These are phyloP conservation scores for Colletotrichum sansevieriae DNA, from an alignment of 2,329 filamentous ascomycete species.

Conservation along the genomic window DNA sequence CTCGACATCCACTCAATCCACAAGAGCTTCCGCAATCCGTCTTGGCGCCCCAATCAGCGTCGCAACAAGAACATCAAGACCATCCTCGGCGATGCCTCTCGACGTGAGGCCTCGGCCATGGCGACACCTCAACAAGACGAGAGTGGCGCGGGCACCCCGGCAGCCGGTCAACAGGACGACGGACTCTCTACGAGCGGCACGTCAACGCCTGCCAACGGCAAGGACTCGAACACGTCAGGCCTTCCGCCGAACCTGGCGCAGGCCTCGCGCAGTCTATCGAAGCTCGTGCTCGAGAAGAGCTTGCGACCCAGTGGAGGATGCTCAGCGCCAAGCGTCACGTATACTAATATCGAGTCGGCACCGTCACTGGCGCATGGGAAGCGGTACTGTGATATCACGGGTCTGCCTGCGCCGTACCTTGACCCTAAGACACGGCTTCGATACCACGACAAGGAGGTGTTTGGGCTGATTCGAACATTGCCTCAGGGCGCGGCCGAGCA, in stretches of 20 bases:
- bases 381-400: slow-evolving; percentile 96
- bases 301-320: slow-evolving; percentile 59
- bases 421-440: slow-evolving; percentile 95
- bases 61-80: slow-evolving; percentile 99
- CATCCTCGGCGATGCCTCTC: slow-evolving; percentile 88
- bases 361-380: slow-evolving; percentile 87
- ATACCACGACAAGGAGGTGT: slow-evolving; percentile 95
- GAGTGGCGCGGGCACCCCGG: slow-evolving; percentile 80
- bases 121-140: slow-evolving; percentile 81
- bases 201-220: slow-evolving; percentile 65
- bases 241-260: slow-evolving; percentile 83
- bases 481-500: slow-evolving; percentile 87
- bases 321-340: slow-evolving; percentile 81
- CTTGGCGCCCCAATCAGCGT: slow-evolving; percentile 93
- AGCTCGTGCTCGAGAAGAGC: slow-evolving; percentile 89
- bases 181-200: slow-evolving; percentile 69
- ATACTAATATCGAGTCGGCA: slow-evolving; percentile 96
- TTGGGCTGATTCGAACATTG: slow-evolving; percentile 82
- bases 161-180: slow-evolving; percentile 55
- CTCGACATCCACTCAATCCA: slow-evolving; percentile 90
- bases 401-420: slow-evolving; percentile 88
- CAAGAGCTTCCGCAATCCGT: slow-evolving; percentile 90
- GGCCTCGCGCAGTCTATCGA: slow-evolving; percentile 86
- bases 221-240: slow-evolving; percentile 48
- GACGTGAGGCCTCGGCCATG: slow-evolving; percentile 83